Conservation (phyloP, 148 eudicot genomes). For the Cornus kousa region DNA sequence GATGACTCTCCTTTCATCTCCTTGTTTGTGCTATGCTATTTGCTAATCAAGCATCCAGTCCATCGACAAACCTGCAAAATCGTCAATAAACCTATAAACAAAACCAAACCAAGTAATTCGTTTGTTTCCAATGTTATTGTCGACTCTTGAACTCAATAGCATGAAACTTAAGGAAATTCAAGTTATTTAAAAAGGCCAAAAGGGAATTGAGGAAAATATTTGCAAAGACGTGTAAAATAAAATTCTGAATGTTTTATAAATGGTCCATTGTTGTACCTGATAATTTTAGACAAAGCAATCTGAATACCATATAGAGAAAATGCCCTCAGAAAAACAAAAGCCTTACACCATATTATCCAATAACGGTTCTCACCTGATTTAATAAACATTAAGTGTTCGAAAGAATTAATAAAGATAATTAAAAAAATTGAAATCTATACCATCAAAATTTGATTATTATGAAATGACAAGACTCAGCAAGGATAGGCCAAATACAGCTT, state of each 20-base stretch:
- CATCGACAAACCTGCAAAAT: slow-evolving; percentile 31
- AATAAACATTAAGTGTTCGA: background rate
- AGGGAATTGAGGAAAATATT: background rate
- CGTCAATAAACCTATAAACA: background rate
- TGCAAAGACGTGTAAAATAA: background rate
- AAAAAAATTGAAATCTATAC: background rate
- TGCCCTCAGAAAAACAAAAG: background rate
- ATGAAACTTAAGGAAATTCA: background rate
- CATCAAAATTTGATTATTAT: background rate
- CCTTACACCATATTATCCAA: background rate
- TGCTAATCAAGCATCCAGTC: slow-evolving; percentile 27
- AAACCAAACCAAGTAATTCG: background rate
- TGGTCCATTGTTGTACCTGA: background rate
- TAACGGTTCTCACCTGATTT: background rate
- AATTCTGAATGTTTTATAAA: background rate
- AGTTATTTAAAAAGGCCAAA: background rate
- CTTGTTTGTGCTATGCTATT: slow-evolving; percentile 13
- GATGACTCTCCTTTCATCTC: slow-evolving; percentile 60
- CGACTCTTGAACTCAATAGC: background rate
- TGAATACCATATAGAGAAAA: background rate
- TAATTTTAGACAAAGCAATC: background rate
- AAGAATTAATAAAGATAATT: background rate
- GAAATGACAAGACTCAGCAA: background rate
- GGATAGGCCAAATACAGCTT: background rate
- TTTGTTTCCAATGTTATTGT: slow-evolving; percentile 1